Base-by-base conservation (phyloP, 768 basidiomycete genomes). In the Myochromella boudieri region DNA sequence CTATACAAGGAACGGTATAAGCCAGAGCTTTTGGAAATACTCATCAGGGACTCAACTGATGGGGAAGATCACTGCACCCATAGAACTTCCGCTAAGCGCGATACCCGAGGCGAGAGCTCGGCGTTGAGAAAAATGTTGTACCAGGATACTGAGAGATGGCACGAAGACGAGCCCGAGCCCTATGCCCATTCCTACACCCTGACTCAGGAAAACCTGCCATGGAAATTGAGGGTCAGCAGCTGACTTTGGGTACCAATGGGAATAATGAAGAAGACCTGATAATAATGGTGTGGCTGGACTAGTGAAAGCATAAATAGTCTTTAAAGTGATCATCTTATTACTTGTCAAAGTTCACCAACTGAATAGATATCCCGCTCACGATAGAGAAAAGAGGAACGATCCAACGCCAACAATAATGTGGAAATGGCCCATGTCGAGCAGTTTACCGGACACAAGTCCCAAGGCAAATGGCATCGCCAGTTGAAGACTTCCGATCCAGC, bases 31-130 rank as follows among this genome's bases (percentile, higher is more conserved):
- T 3, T 15, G n/a, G 3, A n/a, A n/a, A n/a, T n/a, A 29, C 42
- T 17, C n/a, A 8, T 15, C 10, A n/a, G n/a, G n/a, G 9, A 44
- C 32, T 40, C 5, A 29, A 70, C 64, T 53, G 52, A 60, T 59
- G 53, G 69, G 68, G 42, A 68, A 68, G 14, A 68, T 46, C 25
- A 67, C 57, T 4, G 65, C 68, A 17, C 70, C 70, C 21, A 53
- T 40, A 3, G 52, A 54, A 24, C 40, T 62, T 27, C 77, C 75
- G 28, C 67, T 66, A 1, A 69, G 60, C 15, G 67, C 67, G 32
- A 80, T 56, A 7, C 77, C 74, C 54, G 76, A 72, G 5, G 75
- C 74, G 4, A 73, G 51, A 3, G 72, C 59, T 20, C 75, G 64
- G 12, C 65, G 61, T 37, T 59, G 60, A 14, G 58, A 45, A 46